phyloP scores from a whole-genome alignment of 495 filamentous ascomycete genomes.

The Beverwykella pulmonaria region DNA sequence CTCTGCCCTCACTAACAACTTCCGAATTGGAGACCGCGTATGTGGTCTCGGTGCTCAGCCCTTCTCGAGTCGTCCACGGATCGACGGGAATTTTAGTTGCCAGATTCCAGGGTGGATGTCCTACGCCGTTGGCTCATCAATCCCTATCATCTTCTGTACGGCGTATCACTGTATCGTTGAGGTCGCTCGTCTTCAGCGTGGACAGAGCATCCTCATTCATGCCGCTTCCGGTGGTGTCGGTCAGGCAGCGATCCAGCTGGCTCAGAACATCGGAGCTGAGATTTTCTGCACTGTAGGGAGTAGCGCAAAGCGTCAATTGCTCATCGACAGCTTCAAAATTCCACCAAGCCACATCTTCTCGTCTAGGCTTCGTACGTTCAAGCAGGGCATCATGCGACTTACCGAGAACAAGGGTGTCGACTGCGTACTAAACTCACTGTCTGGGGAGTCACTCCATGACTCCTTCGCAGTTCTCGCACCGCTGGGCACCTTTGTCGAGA shows the following conservation, averaged over 20 bases:
- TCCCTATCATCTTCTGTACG: not conserved
- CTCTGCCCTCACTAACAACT: slow-evolving; percentile 10
- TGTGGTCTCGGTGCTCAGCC: slow-evolving; percentile 1
- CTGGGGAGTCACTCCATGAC: slow-evolving; percentile 50
- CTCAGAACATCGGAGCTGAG: slow-evolving; percentile 10
- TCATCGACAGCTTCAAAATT: slow-evolving; percentile 9
- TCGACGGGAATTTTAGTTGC: not conserved
- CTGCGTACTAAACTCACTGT: slow-evolving; percentile 54
- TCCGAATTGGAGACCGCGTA: slow-evolving; percentile 38
- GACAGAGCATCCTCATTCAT: slow-evolving; percentile 44
- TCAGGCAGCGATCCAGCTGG: slow-evolving; percentile 18
- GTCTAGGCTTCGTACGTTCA: not conserved
- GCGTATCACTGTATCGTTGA: slow-evolving; percentile 38
- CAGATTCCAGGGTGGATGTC: not conserved
- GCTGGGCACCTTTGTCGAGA: slow-evolving; percentile 54
- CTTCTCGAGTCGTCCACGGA: not conserved
- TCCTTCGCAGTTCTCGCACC: slow-evolving; percentile 55
- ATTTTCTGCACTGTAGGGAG: slow-evolving; percentile 26
- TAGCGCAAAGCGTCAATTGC: not conserved
- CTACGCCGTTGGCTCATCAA: not conserved
- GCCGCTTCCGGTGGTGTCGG: slow-evolving; percentile 34
- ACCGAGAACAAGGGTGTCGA: slow-evolving; percentile 62
- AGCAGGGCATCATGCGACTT: not conserved
- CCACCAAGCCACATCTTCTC: not conserved
- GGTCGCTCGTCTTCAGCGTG: slow-evolving; percentile 33